Evolutionary conservation across 495 filamentous ascomycete genomes (phyloP).

Genomic region (Podospora didyma): DNA sequence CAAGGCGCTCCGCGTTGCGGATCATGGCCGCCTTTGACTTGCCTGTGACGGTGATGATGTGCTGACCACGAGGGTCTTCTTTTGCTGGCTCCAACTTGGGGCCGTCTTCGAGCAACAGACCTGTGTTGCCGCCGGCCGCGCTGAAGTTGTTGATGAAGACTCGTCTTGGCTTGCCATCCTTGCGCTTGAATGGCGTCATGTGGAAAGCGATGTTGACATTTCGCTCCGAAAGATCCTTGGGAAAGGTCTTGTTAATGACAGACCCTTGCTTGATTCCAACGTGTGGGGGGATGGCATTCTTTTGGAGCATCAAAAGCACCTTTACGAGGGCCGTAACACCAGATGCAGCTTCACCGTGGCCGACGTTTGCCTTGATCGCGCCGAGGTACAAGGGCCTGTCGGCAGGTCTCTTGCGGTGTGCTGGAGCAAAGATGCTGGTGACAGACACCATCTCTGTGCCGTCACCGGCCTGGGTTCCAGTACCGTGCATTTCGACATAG

Average conservation of each 20-base stretch:
- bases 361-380: conserved; percentile 83
- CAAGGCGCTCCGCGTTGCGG: conserved; percentile 45
- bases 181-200: conserved; percentile 62
- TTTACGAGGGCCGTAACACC: conserved; percentile 81
- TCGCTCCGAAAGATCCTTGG: conserved; percentile 66
- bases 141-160: conserved; percentile 71
- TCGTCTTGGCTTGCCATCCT: conserved; percentile 53
- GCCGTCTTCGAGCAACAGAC: conserved; percentile 57
- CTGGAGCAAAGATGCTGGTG: conserved; percentile 75
- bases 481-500: conserved; percentile 90
- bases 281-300: conserved; percentile 78
- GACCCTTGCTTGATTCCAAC: conserved; percentile 75
- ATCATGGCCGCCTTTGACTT: conserved; percentile 56
- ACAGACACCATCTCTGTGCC: conserved; percentile 76
- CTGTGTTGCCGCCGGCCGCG: conserved; percentile 65
- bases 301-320: conserved; percentile 81
- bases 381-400: conserved; percentile 76
- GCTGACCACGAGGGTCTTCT: conserved; percentile 46
- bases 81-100: conserved; percentile 25
- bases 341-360: conserved; percentile 86
- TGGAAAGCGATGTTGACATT: conserved; percentile 63
- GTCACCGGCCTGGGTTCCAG: conserved; percentile 80
- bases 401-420: conserved; percentile 55
- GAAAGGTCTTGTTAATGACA: conserved; percentile 75
- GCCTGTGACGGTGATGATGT: conserved; percentile 55